Base-by-base conservation (phyloP, 371 early-diverging fungal genomes). In the Nosema muscidifuracis region DNA sequence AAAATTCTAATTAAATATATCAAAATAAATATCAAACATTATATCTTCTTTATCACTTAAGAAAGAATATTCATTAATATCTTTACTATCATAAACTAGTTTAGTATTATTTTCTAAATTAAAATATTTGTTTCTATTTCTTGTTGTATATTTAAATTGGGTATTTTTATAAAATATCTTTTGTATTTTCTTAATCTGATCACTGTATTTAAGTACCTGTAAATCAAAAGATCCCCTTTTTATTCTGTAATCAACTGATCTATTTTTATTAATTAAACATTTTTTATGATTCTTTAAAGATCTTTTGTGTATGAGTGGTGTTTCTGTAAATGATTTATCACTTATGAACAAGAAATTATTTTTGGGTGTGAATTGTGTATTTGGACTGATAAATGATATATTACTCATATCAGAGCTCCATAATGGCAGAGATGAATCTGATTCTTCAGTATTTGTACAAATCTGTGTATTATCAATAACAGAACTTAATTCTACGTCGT, bases 91-190 rank as follows among this genome's bases (percentile, higher is more conserved):
- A 18, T 26, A 12, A 24, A 24, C 3, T 20, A 6, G 22, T 53
- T 6, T 22, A 9, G 2, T 3, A 24, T 20, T 16, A 12, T 22
- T 22, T 22, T 20, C 10, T 26, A 53, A 4, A 53, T 26, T 28
- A 53, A 53, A 53, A 53, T 53, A 53, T 28, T 53, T 53, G 30
- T 15, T 53, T 53, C 24, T 53, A 53, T 18, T 53, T 22, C 24
- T 53, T 20, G 2, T 16, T 26, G 55, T 53, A 18, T 26, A 53
- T 53, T 53, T 53, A 18, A 15, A 53, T 24, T 24, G 2, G 24
- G 9, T 18, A 24, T 53, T 53, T 24, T 3, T 53, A 12, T 15
- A 7, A 20, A 47, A 47, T 4, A 47, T 13, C 4, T 47, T 47
- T 47, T 6, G 4, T n/a, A 47, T 12, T 10, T 47, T 47, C n/a